These are phyloP conservation scores for Flaveria floridana DNA, from an alignment of 140 eudicot species.

Conservation along the genomic window DNA sequence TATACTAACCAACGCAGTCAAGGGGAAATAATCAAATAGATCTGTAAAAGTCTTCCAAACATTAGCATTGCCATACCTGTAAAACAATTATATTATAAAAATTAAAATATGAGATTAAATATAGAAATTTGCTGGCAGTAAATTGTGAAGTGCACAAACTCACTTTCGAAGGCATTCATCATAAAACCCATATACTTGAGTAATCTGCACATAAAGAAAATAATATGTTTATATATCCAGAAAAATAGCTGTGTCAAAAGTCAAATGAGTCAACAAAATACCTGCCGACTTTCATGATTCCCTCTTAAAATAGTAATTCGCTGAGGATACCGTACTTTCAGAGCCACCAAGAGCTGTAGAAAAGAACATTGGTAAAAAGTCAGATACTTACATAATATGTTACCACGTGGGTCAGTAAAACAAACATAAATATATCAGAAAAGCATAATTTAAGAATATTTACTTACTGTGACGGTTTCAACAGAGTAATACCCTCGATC, in stretches of 20 bases:
- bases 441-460: not conserved
- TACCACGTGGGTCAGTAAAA: not conserved
- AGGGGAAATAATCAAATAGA: slow-evolving; percentile 86
- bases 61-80: slow-evolving; percentile 90
- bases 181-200: slow-evolving; percentile 95
- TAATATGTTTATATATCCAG: not conserved
- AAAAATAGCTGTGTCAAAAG: slow-evolving; percentile 7
- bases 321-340: slow-evolving; percentile 75
- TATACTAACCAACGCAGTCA: slow-evolving; percentile 89
- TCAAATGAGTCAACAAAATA: slow-evolving; percentile 30
- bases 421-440: not conserved
- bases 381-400: not conserved
- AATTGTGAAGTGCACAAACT: slow-evolving; percentile 34
- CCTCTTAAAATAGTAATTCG: slow-evolving; percentile 82
- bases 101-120: not conserved
- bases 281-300: slow-evolving; percentile 92
- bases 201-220: slow-evolving; percentile 59
- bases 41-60: slow-evolving; percentile 95
- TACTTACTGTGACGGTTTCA: slow-evolving; percentile 77
- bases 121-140: not conserved
- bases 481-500: slow-evolving; percentile 91
- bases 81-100: slow-evolving; percentile 2
- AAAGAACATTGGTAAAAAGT: slow-evolving; percentile 6
- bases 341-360: slow-evolving; percentile 76
- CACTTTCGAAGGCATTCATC: slow-evolving; percentile 96